A percentile compares a stretch with the other conserved stretches of the same genome.
Conservation (phyloP, 192 early-diverging fungal genomes). For the Backusella tarrabulga region DNA sequence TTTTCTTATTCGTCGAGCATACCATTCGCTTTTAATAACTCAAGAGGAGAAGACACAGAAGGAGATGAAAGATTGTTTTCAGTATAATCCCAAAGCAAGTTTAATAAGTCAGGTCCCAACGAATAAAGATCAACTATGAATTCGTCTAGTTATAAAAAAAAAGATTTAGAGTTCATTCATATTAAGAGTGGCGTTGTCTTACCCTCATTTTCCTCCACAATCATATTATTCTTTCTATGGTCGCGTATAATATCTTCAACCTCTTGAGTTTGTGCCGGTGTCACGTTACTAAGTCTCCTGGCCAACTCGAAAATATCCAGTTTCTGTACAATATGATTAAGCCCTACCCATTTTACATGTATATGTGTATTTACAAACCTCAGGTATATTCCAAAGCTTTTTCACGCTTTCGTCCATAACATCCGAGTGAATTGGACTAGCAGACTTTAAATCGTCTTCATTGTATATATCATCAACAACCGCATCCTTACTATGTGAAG, state of each 20-base stretch:
- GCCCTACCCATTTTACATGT: not conserved
- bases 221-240: not conserved
- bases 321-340: not conserved
- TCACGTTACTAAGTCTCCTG: constrained; percentile 16
- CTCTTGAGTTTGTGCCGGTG: constrained; percentile 21
- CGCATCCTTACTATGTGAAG: not conserved
- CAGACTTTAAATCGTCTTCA: constrained; percentile 13
- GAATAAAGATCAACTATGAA: constrained; percentile 30
- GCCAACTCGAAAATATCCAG: constrained; percentile 27
- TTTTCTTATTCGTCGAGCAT: not conserved
- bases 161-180: not conserved
- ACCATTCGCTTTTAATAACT: not conserved
- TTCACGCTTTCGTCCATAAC: constrained; percentile 2
- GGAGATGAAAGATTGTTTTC: not conserved
- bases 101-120: constrained; percentile 19
- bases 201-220: constrained; percentile 28
- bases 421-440: constrained; percentile 17
- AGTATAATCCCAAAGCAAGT: constrained; percentile 21
- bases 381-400: constrained; percentile 21
- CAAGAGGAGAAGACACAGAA: not conserved
- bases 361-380: not conserved
- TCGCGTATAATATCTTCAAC: constrained; percentile 17
- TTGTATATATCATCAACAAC: constrained; percentile 26
- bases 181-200: not conserved
- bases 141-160: constrained; percentile 11